These are phyloP conservation scores for Xylariaceae sp. DNA, from an alignment of 2,329 filamentous ascomycete species.

Conservation along the genomic window DNA sequence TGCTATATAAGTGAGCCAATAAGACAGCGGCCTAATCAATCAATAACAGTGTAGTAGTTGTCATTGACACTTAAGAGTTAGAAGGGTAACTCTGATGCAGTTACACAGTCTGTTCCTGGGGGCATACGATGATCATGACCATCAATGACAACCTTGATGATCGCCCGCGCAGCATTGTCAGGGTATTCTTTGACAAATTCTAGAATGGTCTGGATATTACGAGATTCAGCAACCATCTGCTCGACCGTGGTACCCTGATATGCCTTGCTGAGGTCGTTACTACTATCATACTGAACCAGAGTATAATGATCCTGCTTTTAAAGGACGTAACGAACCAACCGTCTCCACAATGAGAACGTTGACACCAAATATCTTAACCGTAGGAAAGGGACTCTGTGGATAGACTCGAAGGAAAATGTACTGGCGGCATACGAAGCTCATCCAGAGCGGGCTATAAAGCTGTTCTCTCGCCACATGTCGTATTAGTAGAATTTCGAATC, in stretches of 20 bases:
- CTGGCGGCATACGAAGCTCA: conserved; percentile 22
- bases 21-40: too few species aligned
- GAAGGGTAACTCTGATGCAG: conserved; percentile 11
- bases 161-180: conserved; percentile 20
- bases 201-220: conserved; percentile 3
- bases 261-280: conserved; percentile 14
- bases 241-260: conserved; percentile 24
- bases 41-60: too few species aligned
- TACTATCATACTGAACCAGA: conserved; percentile 6
- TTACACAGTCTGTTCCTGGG: conserved; percentile 19
- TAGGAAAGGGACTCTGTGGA: conserved; percentile 16
- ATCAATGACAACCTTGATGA: conserved; percentile 19
- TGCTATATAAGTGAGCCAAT: too few species aligned
- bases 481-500: not conserved
- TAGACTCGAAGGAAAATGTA: conserved; percentile 25
- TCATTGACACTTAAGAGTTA: too few species aligned
- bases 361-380: conserved; percentile 13
- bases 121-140: conserved; percentile 25
- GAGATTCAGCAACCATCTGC: conserved; percentile 14
- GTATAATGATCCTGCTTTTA: conserved; percentile 4
- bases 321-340: conserved; percentile 21
- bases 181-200: conserved; percentile 16
- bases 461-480: not conserved
- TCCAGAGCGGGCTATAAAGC: conserved; percentile 20
- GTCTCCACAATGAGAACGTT: conserved; percentile 26